phyloP scores from a whole-genome alignment of 2,329 filamentous ascomycete species.

The Talaromyces funiculosus region DNA sequence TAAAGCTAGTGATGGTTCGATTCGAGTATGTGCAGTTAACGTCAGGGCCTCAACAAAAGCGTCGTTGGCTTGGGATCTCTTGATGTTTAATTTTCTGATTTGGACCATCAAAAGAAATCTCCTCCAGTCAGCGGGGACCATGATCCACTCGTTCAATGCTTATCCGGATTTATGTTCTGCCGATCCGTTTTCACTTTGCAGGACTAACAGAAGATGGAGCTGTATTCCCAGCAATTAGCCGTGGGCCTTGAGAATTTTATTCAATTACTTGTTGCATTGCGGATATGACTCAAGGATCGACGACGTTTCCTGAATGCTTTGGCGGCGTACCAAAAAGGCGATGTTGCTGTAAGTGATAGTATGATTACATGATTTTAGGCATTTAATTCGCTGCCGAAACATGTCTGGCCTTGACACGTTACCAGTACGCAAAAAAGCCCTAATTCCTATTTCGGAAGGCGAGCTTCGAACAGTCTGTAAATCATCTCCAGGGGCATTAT shows the following conservation, averaged over 20 bases:
- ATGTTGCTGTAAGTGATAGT: neutral
- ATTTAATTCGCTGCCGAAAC: neutral
- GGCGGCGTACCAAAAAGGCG: neutral
- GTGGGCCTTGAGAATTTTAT: too few relatives aligned
- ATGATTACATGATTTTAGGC: neutral
- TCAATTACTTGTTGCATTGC: too few relatives aligned
- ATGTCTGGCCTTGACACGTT: neutral
- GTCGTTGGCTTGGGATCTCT: neutral
- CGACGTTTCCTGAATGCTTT: too few relatives aligned
- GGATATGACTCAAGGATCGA: too few relatives aligned
- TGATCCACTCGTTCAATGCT: constrained; percentile 2
- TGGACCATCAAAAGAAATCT: constrained; percentile 2
- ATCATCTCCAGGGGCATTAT: too few relatives aligned
- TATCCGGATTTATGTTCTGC: constrained; percentile 20
- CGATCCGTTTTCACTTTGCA: constrained; percentile 1
- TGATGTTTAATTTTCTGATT: neutral
- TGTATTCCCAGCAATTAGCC: neutral
- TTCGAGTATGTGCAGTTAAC: neutral
- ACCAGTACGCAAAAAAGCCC: neutral
- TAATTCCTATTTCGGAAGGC: neutral
- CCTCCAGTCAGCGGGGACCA: constrained; percentile 5
- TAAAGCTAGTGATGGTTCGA: constrained; percentile 1
- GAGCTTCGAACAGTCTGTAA: too few relatives aligned
- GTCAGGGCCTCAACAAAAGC: neutral
- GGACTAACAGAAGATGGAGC: neutral